Conservation (phyloP, 2,329 filamentous ascomycete genomes). For the Epichloe festucae region DNA sequence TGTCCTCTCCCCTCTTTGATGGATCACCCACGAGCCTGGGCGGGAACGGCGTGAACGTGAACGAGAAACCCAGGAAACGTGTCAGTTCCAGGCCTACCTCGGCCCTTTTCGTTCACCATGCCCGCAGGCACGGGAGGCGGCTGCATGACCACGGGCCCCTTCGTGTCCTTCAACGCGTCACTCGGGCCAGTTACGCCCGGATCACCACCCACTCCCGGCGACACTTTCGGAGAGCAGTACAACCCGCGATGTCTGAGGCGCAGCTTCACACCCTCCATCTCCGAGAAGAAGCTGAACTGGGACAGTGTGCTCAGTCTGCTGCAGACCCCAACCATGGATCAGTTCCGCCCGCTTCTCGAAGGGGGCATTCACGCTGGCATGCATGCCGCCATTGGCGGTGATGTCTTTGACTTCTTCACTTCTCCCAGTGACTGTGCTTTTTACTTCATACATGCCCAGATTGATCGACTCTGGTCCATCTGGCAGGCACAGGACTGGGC, state of each 20-base stretch:
- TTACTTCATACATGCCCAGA: constrained; percentile 3
- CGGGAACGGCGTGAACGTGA: neutral
- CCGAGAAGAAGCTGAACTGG: neutral
- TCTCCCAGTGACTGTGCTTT: constrained; percentile 5
- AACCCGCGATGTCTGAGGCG: constrained; percentile 7
- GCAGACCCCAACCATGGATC: neutral
- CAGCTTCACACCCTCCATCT: neutral
- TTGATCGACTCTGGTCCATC: constrained; percentile 5
- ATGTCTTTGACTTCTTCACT: constrained; percentile 3
- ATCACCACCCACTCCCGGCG: neutral
- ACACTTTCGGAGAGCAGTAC: constrained; percentile 1
- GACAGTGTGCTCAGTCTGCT: neutral
- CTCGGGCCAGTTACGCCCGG: constrained; percentile 1
- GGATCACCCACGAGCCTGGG: constrained; percentile 1
- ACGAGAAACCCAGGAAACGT: neutral
- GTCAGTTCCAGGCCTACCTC: neutral
- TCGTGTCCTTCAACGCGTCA: neutral
- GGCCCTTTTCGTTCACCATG: neutral
- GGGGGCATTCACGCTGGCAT: neutral
- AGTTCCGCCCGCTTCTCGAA: constrained; percentile 3
- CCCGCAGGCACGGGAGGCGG: constrained; percentile 3
- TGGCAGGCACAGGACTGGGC: constrained; percentile 5
- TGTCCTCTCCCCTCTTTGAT: constrained; percentile 3
- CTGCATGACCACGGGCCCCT: constrained; percentile 1
- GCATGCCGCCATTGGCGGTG: constrained; percentile 2